Evolutionary conservation across 495 filamentous ascomycete species (phyloP), one percentile per base, ranked within the genome.

Genomic region (Penicillium bialowiezense): DNA sequence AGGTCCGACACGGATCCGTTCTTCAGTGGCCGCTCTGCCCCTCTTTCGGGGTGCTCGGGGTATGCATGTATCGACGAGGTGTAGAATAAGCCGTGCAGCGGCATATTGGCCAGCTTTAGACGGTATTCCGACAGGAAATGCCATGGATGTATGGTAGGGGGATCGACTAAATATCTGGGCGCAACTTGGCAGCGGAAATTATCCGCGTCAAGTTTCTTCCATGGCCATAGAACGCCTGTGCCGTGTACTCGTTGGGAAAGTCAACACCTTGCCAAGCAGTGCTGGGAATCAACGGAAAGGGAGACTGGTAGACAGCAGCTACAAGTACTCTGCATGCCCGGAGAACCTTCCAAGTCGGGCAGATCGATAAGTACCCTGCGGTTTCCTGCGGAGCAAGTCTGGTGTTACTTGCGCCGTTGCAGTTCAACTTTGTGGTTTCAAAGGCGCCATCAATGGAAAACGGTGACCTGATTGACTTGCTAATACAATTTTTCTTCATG

Each of bases 1-100:
- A 69, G 5, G 71, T 76, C 68, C 69, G 75, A 48, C 73, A 76
- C 41, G 73, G 63, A 1, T 76, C 78, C 43, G 70, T 70, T 72
- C 9, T 64, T 72, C 1, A 77, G 69, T 36, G 73, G 72, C 0
- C 63, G 75, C 1, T 60, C 77, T 23, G 70, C 45, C 0, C 67
- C 71, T 3, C 40, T 77, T 8, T 38, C 76, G 32, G 69, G 72
- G 3, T 49, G 58, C 12, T 41, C 44, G 3, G 67, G 61, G 0
- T 77, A 78, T 52, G 48, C 51, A 5, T 75, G 74, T 0, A 75
- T 78, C 36, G 68, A 73, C 44, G 67, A 72, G 33, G 67, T 76
- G 1, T 70, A 65, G 26, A 71, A 77, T 41, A 51, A 68, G 18
- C 48, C 41, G 7, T 76, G 76, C 21, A 73, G 72, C 10, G 74